Evolutionary conservation across 2,329 filamentous ascomycete genomes (phyloP), one percentile per base, ranked within the genome.

Genomic region (Alternaria dauci): DNA sequence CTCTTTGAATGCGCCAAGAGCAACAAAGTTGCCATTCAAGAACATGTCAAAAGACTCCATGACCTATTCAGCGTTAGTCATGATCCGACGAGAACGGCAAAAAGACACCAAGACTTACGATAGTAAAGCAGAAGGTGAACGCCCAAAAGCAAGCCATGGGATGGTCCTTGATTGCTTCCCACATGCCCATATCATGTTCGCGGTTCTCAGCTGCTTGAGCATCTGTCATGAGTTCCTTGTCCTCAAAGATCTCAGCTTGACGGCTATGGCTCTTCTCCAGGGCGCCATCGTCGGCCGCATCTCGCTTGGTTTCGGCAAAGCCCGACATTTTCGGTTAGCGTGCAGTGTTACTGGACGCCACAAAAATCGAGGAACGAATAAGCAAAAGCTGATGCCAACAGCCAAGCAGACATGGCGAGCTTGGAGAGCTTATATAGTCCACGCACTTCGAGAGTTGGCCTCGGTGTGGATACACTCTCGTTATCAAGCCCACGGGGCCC

Each of bases 11-110:
- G 71, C 63, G 11, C 72, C 42, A 11, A 84, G 80, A 59, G 86
- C 86, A 46, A 88, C 75, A 71, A 89, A 89, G 65, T 86, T 83
- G 48, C 83, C 83, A 68, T 84, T 87, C 48, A 89, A 77, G 79
- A 88, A 88, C 70, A 88, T 85, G 71, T 82, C 82, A 80, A 87
- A 89, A 4, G 86, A 86, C 73, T 88, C 87, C 87, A 89, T 88
- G 69, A 87, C 86, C 86, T 88, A 71, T 1, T 14, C 1, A 11
- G 18, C 18, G 30, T 68, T 39, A 64, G 58, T 16, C 14, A 14
- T 1, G 18, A 39, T n/a, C 50, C 25, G 26, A 16, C 8, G 20
- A 30, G 20, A 23, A 14, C 20, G 23, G 8, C 20, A 36, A 12
- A 5, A 28, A 36, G 14, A 23, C 6, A 14, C 23, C 2, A 28